Conservation (phyloP, 1,284 basidiomycete genomes). For the Pseudozyma sp. region DNA sequence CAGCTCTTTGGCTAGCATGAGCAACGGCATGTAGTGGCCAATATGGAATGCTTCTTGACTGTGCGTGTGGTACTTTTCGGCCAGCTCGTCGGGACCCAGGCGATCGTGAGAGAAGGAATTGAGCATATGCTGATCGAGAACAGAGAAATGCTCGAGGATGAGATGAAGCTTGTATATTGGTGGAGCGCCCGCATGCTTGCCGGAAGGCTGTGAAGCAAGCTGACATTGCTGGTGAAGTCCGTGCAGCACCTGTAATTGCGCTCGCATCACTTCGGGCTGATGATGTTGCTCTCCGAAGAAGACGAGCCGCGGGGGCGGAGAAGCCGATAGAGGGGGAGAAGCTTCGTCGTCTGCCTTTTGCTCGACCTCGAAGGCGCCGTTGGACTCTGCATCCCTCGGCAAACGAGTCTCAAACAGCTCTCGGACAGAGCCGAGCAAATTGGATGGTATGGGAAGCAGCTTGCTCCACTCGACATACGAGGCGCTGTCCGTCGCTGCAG, state of each 20-base stretch:
- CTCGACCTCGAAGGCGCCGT: not conserved
- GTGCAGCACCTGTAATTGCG: conserved; percentile 51
- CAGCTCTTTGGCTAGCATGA: conserved; percentile 55
- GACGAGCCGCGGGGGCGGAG: conserved; percentile 40
- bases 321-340: not conserved
- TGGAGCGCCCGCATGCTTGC: not conserved
- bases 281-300: conserved; percentile 64
- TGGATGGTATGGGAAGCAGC: conserved; percentile 30
- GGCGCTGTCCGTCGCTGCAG: not conserved
- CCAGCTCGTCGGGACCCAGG: conserved; percentile 26
- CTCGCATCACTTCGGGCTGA: conserved; percentile 53
- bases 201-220: not conserved
- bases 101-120: conserved; percentile 26
- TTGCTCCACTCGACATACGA: conserved; percentile 43
- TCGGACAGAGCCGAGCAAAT: conserved; percentile 32
- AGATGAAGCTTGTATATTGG: conserved; percentile 47
- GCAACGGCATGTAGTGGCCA: conserved; percentile 54
- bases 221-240: conserved; percentile 36
- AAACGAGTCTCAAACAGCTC: conserved; percentile 8
- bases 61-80: conserved; percentile 22
- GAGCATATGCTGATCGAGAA: conserved; percentile 54
- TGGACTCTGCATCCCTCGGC: not conserved
- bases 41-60: conserved; percentile 53
- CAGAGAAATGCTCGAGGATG: conserved; percentile 57
- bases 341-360: not conserved